Evolutionary conservation across 176 grass and related monocot genomes (phyloP).

Genomic region (Puya raimondii): DNA sequence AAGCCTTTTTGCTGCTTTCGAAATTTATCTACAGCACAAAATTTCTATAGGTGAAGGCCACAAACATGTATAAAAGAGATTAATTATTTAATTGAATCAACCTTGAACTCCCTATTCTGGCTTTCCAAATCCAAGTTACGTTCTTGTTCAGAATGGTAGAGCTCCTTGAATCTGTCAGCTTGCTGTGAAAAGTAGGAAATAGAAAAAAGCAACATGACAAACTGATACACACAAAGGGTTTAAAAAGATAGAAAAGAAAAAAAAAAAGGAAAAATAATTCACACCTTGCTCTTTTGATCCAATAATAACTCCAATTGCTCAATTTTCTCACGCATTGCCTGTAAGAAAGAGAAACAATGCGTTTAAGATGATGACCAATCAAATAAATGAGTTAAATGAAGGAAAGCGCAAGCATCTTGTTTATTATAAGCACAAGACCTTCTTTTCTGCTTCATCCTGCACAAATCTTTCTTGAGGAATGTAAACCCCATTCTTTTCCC

Average conservation of each 20-base stretch:
- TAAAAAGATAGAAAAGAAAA: slow-evolving; percentile 5
- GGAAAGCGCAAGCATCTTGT: slow-evolving; percentile 9
- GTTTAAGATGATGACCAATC: neutral
- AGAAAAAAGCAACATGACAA: neutral
- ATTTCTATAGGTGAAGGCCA: neutral
- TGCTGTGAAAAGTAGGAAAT: slow-evolving; percentile 37
- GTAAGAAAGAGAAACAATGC: slow-evolving; percentile 12
- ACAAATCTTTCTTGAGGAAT: slow-evolving; percentile 62
- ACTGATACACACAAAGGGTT: neutral
- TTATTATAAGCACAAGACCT: slow-evolving; percentile 29
- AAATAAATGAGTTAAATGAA: slow-evolving; percentile 7
- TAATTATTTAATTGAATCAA: neutral
- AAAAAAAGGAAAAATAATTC: slow-evolving; percentile 1
- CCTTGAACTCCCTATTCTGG: slow-evolving; percentile 59
- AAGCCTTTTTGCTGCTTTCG: slow-evolving; percentile 40
- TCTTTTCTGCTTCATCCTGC: slow-evolving; percentile 69
- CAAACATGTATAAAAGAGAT: neutral
- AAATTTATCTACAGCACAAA: slow-evolving; percentile 35
- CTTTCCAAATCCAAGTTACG: slow-evolving; percentile 42
- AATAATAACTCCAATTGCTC: slow-evolving; percentile 46
- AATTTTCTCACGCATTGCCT: slow-evolving; percentile 59
- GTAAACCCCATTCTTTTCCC: slow-evolving; percentile 85
- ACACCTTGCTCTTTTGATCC: slow-evolving; percentile 49
- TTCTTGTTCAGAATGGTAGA: slow-evolving; percentile 57
- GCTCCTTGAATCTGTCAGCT: slow-evolving; percentile 40